Conservation (phyloP, 352 stramenopile genomes). For the Pythium brachiatum region DNA sequence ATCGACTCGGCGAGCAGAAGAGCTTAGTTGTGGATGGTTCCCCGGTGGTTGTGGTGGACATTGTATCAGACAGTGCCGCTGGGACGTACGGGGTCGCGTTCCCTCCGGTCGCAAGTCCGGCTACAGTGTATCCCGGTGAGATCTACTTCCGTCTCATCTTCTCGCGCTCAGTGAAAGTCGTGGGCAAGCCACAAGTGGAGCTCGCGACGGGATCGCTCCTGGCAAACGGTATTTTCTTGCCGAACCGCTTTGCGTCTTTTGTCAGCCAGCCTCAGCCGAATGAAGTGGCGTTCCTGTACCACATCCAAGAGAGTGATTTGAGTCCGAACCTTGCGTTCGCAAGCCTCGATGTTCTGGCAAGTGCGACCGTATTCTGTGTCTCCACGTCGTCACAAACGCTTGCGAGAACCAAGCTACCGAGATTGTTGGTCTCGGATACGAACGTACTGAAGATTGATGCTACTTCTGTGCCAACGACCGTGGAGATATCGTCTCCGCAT, state of each 20-base stretch:
- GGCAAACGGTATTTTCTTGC: slow-evolving; percentile 37
- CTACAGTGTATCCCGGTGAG: slow-evolving; percentile 49
- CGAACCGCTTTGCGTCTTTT: slow-evolving; percentile 49
- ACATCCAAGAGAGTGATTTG: slow-evolving; percentile 48
- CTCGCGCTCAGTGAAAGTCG: slow-evolving; percentile 47
- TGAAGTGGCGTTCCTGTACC: slow-evolving; percentile 65
- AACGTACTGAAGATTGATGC: slow-evolving; percentile 46
- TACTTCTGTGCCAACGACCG: slow-evolving; percentile 50
- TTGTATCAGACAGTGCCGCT: slow-evolving; percentile 39
- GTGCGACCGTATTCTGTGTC: slow-evolving; percentile 40
- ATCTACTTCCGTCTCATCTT: slow-evolving; percentile 71
- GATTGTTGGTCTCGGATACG: slow-evolving; percentile 31
- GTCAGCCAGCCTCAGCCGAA: slow-evolving; percentile 40
- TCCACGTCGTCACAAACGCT: slow-evolving; percentile 42
- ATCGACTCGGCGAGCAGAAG: slow-evolving; percentile 32
- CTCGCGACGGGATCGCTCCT: slow-evolving; percentile 58
- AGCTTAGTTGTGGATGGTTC: slow-evolving; percentile 46
- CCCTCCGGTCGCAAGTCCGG: slow-evolving; percentile 46
- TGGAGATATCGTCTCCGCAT: slow-evolving; percentile 55
- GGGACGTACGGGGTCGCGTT: slow-evolving; percentile 66
- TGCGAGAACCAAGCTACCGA: slow-evolving; percentile 33
- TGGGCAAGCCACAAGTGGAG: slow-evolving; percentile 44
- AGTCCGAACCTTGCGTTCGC: slow-evolving; percentile 59
- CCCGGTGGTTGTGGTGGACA: slow-evolving; percentile 39
- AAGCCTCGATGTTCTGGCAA: slow-evolving; percentile 35